Evolutionary conservation across 345 rosid genomes (phyloP).

Genomic region (Citrus sinensis): DVS_A1.0 CM039168.1:26198501-26199000

Average conservation of each 20-base stretch:
- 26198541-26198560: slow-evolving; percentile 30
- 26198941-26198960: background rate
- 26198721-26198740: slow-evolving; percentile 53
- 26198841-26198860: background rate
- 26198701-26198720: slow-evolving; percentile 42
- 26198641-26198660: background rate
- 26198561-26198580: slow-evolving; percentile 56
- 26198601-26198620: background rate
- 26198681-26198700: slow-evolving; percentile 72
- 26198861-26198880: background rate
- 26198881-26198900: background rate
- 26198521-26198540: slow-evolving; percentile 57
- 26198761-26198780: background rate
- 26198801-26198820: background rate
- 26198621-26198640: background rate
- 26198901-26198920: background rate
- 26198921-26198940: background rate
- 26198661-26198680: background rate
- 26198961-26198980: background rate
- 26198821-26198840: background rate
- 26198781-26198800: background rate
- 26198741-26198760: slow-evolving; percentile 88
- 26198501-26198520: slow-evolving; percentile 8
- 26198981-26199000: background rate
- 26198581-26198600: slow-evolving; percentile 64